Conservation (phyloP, 768 basidiomycete genomes). For the Hericium erinaceus region DNA sequence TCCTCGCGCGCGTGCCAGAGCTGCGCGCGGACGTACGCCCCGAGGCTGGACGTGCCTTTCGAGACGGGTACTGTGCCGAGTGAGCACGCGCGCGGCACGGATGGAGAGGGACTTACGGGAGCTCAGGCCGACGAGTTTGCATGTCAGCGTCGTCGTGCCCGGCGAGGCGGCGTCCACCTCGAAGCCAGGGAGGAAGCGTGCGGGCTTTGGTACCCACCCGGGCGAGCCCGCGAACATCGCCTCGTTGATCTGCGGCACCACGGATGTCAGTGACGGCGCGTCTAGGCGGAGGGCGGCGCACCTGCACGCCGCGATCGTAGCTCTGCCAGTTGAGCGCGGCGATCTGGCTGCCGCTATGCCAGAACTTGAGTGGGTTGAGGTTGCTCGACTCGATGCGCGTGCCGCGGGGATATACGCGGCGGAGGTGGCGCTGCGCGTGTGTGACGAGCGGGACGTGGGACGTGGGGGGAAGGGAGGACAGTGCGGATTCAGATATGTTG, state of each 20-base stretch:
- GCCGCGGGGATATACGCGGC: slow-evolving; percentile 51
- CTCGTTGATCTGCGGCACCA: slow-evolving; percentile 39
- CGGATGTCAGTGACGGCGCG: not conserved
- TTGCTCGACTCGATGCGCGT: slow-evolving; percentile 49
- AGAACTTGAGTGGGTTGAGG: slow-evolving; percentile 40
- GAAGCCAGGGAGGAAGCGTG: slow-evolving; percentile 16
- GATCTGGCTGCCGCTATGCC: slow-evolving; percentile 50
- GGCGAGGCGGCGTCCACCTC: slow-evolving; percentile 4
- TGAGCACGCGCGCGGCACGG: not conserved
- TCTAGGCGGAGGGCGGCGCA: not conserved
- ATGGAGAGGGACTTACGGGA: slow-evolving; percentile 1
- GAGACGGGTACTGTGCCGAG: not conserved
- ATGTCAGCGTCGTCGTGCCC: slow-evolving; percentile 17
- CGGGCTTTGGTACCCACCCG: slow-evolving; percentile 49
- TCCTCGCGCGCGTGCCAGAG: slow-evolving; percentile 26
- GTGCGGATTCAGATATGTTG: slow-evolving; percentile 49
- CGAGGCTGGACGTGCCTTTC: not conserved
- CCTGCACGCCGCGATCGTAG: slow-evolving; percentile 43
- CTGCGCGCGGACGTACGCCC: slow-evolving; percentile 1
- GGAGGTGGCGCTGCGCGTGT: slow-evolving; percentile 35
- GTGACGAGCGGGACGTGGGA: slow-evolving; percentile 29
- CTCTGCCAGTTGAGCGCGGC: slow-evolving; percentile 54
- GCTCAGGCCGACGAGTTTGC: slow-evolving; percentile 36
- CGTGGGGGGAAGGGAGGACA: slow-evolving; percentile 31
- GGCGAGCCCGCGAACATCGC: slow-evolving; percentile 48